Conservation (phyloP, 352 stramenopile genomes). For the Thalassiosira pacifica region DNA sequence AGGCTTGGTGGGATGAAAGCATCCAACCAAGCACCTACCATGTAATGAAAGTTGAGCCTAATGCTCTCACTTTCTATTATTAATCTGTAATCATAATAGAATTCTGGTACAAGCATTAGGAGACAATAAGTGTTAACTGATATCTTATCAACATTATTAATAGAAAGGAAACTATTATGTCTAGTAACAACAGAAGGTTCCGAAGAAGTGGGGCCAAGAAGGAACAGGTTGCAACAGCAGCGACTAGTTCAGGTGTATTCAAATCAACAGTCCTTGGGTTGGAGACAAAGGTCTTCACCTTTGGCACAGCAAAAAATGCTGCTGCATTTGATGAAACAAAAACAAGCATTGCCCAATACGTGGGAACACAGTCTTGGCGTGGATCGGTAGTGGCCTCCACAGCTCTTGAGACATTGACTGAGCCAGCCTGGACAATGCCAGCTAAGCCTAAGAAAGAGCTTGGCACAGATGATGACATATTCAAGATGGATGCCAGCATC, state of each 20-base stretch:
- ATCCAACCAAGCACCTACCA: background rate
- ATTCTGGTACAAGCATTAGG: no score
- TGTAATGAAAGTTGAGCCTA: background rate
- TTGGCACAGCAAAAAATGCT: no score
- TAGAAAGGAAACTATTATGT: background rate
- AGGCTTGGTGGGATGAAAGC: background rate
- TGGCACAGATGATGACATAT: background rate
- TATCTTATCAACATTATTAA: background rate
- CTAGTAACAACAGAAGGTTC: no score
- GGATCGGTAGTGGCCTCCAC: no score
- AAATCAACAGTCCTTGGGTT: background rate
- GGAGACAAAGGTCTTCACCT: no score
- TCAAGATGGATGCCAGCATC: background rate
- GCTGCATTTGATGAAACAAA: no score
- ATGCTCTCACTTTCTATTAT: no score
- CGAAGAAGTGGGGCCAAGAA: background rate
- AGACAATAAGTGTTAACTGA: background rate
- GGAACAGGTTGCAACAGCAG: background rate
- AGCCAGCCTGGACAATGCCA: background rate
- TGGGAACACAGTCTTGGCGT: no score
- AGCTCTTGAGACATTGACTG: background rate
- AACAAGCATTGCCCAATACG: no score
- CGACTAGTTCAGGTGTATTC: background rate
- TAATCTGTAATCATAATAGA: no score
- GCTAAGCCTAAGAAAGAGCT: background rate